Conservation (phyloP, 345 rosid species). For the Populus alba region DNA sequence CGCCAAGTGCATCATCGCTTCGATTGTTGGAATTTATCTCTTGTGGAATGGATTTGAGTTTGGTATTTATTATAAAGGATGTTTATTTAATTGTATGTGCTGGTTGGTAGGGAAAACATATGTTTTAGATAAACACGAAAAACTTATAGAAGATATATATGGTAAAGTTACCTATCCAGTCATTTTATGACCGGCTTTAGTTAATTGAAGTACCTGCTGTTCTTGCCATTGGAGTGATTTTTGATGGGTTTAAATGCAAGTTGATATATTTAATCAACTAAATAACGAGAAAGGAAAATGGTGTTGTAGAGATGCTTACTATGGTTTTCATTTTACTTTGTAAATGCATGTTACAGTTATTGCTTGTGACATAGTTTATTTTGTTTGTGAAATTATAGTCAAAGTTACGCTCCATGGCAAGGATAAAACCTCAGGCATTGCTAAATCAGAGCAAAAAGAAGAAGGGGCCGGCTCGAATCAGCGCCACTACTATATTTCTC, state of each 20-base stretch:
- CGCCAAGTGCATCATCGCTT: neutral
- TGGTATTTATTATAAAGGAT: neutral
- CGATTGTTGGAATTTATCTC: neutral
- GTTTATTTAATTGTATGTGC: neutral
- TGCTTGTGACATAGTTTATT: neutral
- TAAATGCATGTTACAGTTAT: neutral
- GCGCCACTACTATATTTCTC: slow-evolving; percentile 48
- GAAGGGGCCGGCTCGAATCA: slow-evolving; percentile 61
- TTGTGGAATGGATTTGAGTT: neutral
- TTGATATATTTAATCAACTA: slow-evolving; percentile 1
- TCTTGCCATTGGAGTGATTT: neutral
- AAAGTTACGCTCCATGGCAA: slow-evolving; percentile 49
- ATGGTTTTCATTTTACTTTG: neutral
- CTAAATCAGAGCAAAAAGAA: slow-evolving; percentile 80
- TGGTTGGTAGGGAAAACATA: neutral
- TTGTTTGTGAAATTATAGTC: neutral
- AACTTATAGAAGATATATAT: neutral
- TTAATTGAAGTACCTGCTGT: neutral
- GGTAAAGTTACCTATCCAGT: neutral
- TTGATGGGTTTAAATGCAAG: neutral
- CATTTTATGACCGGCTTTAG: neutral
- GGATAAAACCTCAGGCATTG: slow-evolving; percentile 80
- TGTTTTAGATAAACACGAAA: neutral
- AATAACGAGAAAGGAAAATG: neutral
- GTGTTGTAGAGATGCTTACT: neutral